Evolutionary conservation across 805 yeast genomes (phyloP), one percentile per base, ranked within the genome.

Genomic region (Barnettozyma pratensis): DNA sequence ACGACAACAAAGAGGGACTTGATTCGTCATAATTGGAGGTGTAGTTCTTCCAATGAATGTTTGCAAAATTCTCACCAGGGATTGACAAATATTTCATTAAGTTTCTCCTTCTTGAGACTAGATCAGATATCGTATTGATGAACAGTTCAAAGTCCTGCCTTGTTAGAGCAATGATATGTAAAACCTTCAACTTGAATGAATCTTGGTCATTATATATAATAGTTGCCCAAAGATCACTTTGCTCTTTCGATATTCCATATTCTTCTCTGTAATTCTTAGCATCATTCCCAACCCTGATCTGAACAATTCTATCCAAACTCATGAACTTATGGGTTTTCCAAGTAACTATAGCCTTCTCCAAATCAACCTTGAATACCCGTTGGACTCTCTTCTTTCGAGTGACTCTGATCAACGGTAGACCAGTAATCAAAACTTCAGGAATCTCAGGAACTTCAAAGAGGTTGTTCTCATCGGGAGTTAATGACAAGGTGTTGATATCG

Each of bases 201-300:
- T 77, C 71, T 6, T 75, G 72, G 53, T 79, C 76, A 48, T 73
- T 77, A 61, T 88, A 92, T 10, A 89, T 79, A 32, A 92, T 77
- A 0, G 96, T 83, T 1, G 88, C 74, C 99, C 99, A 92, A 7
- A 78, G 66, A 10, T 73, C 70, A 40, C 81, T 80, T 46, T 75
- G 77, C 44, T 84, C 89, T 35, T 79, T 69, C 1, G 90, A 77
- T 1, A 89, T 76, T 36, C 85, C 82, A 55, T 87, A 79, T 64
- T 90, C 96, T 60, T 91, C 96, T 51, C 96, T 69, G 61, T 90
- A 92, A 55, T 88, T 87, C 35, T 77, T 75, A 1, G 97, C 97
- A 57, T 85, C 87, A 25, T 75, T 76, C 3, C 83, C 87, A 4
- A 77, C 72, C 44, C 85, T 66, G 2, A 85, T 73, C 47, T 77